Base-by-base conservation (phyloP, 805 yeast genomes). In the Hanseniaspora hatyaiensis region DNA sequence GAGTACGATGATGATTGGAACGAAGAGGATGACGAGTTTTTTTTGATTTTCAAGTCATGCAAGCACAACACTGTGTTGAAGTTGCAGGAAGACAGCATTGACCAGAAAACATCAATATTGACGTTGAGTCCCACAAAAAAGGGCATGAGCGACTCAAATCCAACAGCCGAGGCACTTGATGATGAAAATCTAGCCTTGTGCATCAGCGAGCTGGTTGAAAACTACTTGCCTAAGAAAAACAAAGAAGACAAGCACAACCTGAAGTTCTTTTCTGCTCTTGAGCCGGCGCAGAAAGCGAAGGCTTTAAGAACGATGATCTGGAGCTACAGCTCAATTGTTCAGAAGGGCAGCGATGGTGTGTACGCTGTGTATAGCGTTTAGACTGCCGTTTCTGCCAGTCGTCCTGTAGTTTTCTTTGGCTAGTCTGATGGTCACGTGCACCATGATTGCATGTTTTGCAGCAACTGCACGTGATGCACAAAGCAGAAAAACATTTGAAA, bases 11-110 rank as follows among this genome's bases (percentile, higher is more conserved):
- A 49, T 19, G 15, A 32, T 3, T 13, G 33, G 16, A 15, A 13
- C 15, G 18, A 18, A 5, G 49, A 45, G 2, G 40, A 37, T 15
- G 49, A 45, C 4, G 49, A 38, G 33, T 15, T 37, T 19, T 24
- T 45, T 32, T 11, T 45, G 12, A 45, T 45, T 12, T 37, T 45
- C 15, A 45, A 45, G 18, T 45, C 49, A 22, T 45, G 49, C n/a
- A 45, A 45, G 22, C 49, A 45, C 28, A 45, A 37, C 16, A 31
- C 36, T 6, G 49, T 45, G 2, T 37, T 45, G 24, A 45, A 45
- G 13, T 4, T 45, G 8, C 37, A 45, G 11, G 49, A 30, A 30
- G 34, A 9, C 3, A 34, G 30, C 12, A 33, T 20, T 8, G 30
- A 45, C 0, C 31, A 36, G 28, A 31, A 31, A 13, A 24, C 24